Percentiles rank a stretch among this genome's conserved stretches.
Conservation (phyloP, 2,329 filamentous ascomycete genomes). For the Knufia petricola region DNA sequence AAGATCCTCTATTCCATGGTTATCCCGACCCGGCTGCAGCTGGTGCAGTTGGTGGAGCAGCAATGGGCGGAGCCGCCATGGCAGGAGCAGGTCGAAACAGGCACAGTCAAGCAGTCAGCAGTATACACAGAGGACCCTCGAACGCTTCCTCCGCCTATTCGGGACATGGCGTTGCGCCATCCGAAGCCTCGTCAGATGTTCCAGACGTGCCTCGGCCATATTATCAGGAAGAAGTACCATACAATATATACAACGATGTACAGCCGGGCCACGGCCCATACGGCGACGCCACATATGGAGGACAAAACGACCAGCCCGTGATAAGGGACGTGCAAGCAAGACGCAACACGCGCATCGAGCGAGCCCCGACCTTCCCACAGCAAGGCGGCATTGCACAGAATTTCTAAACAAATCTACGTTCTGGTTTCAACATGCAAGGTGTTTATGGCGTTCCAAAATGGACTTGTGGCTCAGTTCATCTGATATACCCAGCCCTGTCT, state of each 20-base stretch:
- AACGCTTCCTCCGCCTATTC: conserved; percentile 97
- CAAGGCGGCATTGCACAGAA: conserved; percentile 94
- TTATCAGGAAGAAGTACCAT: conserved; percentile 47
- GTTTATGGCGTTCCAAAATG: background rate
- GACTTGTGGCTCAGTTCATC: background rate
- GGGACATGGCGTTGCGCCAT: conserved; percentile 43
- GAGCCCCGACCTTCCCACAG: conserved; percentile 76
- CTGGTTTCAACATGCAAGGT: background rate
- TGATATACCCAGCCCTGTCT: conserved; percentile 6
- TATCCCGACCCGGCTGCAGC: conserved; percentile 26
- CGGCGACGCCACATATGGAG: conserved; percentile 45
- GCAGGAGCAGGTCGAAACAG: conserved; percentile 14
- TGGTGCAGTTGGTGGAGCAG: conserved; percentile 58
- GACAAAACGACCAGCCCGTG: conserved; percentile 54
- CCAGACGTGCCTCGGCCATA: conserved; percentile 37
- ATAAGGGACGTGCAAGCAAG: conserved; percentile 89
- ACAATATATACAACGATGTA: conserved; percentile 39
- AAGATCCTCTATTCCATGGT: conserved; percentile 47
- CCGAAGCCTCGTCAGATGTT: conserved; percentile 51
- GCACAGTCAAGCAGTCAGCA: conserved; percentile 46
- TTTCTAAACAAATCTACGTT: conserved; percentile 51
- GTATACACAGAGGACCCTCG: conserved; percentile 79
- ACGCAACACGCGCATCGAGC: conserved; percentile 91
- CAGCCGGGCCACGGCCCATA: conserved; percentile 42
- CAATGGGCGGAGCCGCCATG: conserved; percentile 44